Evolutionary conservation across 495 filamentous ascomycete species (phyloP).

Genomic region (Aspergillus haitiensis): DNA sequence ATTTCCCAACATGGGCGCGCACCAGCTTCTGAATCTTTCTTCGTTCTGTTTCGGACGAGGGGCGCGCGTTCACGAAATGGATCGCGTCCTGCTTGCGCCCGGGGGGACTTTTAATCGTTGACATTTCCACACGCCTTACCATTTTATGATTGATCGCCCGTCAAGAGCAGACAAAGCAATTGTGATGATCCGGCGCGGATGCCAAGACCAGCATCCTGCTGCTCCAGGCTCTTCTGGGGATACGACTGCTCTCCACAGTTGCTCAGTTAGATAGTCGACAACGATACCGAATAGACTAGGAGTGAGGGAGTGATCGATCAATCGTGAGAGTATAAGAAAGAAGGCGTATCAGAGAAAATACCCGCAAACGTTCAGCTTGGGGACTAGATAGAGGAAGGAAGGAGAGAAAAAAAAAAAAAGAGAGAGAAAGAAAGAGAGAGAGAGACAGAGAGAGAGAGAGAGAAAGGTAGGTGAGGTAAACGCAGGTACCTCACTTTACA

Average conservation of each 20-base stretch:
- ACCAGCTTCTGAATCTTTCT: constrained; percentile 36
- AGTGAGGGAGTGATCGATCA: not conserved
- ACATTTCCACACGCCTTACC: constrained; percentile 24
- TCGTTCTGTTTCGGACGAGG: constrained; percentile 36
- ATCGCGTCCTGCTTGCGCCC: constrained; percentile 33
- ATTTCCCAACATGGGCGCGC: constrained; percentile 43
- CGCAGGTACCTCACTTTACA: too few relatives aligned
- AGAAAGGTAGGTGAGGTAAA: not conserved
- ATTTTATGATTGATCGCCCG: constrained; percentile 1
- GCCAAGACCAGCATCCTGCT: constrained; percentile 23
- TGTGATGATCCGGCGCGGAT: constrained; percentile 8
- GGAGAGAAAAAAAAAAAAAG: too few relatives aligned
- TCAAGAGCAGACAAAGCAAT: constrained; percentile 17
- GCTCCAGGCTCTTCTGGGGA: not conserved
- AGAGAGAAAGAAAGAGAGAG: not conserved
- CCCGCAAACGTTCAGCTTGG: too few relatives aligned
- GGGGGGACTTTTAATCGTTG: constrained; percentile 27
- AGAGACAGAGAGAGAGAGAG: too few relatives aligned
- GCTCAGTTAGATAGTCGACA: not conserved
- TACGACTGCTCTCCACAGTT: not conserved
- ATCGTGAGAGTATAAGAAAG: not conserved
- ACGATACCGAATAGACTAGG: too few relatives aligned
- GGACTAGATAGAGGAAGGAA: not conserved
- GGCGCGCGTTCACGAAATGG: constrained; percentile 45
- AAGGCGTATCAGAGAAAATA: not conserved